These are phyloP conservation scores for Nemania sp. DNA, from an alignment of 2,329 filamentous ascomycete genomes.

Conservation along the genomic window DNA sequence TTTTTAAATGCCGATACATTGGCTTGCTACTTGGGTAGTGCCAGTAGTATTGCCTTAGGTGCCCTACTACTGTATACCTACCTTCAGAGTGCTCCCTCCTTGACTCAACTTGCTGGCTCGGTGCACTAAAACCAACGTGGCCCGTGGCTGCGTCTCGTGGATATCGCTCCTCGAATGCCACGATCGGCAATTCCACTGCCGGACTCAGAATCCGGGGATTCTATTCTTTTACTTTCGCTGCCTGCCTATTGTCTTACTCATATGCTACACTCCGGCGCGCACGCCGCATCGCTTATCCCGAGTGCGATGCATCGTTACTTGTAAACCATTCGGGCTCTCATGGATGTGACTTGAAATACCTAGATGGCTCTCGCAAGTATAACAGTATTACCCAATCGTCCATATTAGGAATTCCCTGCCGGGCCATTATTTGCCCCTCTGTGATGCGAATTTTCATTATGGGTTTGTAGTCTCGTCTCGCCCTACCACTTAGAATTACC, in stretches of 20 bases:
- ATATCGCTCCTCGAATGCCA: neutral
- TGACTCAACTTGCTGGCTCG: neutral
- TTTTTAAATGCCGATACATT: conserved; percentile 5
- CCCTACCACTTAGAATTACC: neutral
- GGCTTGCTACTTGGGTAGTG: neutral
- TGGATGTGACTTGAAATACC: too few species aligned
- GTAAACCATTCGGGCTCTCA: too few species aligned
- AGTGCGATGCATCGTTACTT: conserved; percentile 2
- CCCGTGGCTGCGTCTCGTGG: neutral
- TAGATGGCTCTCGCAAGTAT: too few species aligned
- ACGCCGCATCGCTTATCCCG: conserved; percentile 23
- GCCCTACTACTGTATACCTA: conserved; percentile 1
- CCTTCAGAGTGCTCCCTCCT: neutral
- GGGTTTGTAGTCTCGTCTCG: too few species aligned
- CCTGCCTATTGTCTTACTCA: conserved; percentile 25
- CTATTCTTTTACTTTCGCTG: conserved; percentile 24
- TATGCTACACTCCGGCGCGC: conserved; percentile 11
- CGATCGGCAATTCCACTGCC: conserved; percentile 18
- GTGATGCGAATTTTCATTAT: too few species aligned
- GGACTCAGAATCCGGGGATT: conserved; percentile 19
- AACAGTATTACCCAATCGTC: conserved; percentile 1
- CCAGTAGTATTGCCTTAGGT: neutral
- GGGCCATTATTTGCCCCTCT: too few species aligned
- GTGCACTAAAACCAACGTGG: neutral
- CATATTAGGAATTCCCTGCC: too few species aligned